Evolutionary conservation across 345 rosid species (phyloP).

Genomic region (Rubroshorea leprosula): DNA sequence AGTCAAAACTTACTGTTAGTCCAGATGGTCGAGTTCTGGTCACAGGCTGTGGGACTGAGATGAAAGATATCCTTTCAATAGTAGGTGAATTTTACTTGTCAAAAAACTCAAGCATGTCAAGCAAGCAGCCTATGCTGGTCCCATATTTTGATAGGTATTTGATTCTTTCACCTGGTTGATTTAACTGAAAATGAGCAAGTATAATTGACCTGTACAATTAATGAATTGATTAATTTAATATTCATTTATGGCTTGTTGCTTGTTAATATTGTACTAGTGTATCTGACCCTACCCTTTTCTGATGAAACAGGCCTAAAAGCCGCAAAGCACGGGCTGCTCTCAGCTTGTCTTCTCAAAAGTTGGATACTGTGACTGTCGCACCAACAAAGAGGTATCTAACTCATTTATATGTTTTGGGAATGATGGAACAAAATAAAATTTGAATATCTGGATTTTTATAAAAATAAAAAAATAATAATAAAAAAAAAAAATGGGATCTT

Average conservation of each 20-base stretch:
- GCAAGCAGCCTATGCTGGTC: conserved; percentile 44
- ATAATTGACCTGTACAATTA: background rate
- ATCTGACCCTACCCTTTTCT: conserved; percentile 9
- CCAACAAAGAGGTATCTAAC: conserved; percentile 57
- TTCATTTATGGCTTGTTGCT: no score
- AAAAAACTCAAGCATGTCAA: conserved; percentile 31
- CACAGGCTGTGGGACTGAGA: conserved; percentile 37
- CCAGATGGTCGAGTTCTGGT: conserved; percentile 52
- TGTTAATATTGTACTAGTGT: background rate
- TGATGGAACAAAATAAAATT: background rate
- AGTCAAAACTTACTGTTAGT: conserved; percentile 38
- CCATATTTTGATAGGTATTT: conserved; percentile 62
- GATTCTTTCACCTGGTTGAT: background rate
- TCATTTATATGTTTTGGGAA: conserved; percentile 8
- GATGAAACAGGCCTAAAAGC: conserved; percentile 28
- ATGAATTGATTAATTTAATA: no score
- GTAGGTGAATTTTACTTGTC: conserved; percentile 64
- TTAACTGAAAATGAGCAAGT: background rate
- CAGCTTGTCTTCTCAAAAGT: conserved; percentile 30
- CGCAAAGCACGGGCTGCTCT: conserved; percentile 19
- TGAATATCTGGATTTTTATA: no score
- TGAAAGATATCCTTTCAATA: conserved; percentile 55
- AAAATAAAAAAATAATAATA: no score
- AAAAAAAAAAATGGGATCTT: background rate
- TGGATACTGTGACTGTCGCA: conserved; percentile 38